Evolutionary conservation across 441 rosid genomes (phyloP).

Genomic region (Populus hybrid): DNA sequence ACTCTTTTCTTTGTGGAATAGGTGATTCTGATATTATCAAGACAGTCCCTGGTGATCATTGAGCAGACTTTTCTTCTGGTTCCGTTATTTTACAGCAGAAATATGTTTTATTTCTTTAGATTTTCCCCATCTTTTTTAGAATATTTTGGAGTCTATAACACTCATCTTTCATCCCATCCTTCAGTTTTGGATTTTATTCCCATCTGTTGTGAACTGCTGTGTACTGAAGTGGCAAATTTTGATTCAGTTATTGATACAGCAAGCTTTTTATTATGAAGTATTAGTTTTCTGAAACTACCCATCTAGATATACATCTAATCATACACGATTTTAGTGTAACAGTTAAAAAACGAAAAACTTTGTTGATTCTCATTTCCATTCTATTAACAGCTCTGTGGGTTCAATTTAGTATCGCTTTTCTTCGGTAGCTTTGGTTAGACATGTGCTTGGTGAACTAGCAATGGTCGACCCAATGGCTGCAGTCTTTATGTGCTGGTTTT

Average conservation of each 20-base stretch:
- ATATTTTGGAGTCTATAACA: not conserved
- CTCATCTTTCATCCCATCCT: not conserved
- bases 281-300: not conserved
- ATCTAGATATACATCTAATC: not conserved
- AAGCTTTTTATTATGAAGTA: too few relatives aligned
- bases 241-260: not conserved
- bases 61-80: not conserved
- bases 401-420: not conserved
- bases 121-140: not conserved
- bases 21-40: constrained; percentile 62
- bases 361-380: too few relatives aligned
- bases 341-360: not conserved
- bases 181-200: not conserved
- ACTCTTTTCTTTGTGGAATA: constrained; percentile 14
- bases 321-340: not conserved
- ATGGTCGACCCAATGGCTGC: too few relatives aligned
- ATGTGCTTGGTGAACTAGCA: not conserved
- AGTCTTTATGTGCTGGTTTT: too few relatives aligned
- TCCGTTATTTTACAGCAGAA: not conserved
- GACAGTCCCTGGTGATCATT: constrained; percentile 39
- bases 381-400: too few relatives aligned
- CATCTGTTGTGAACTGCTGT: not conserved
- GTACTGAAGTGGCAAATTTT: not conserved
- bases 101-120: not conserved
- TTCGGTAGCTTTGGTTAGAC: not conserved